Percentiles rank a stretch among this genome's conserved stretches.
phyloP scores from a whole-genome alignment of 768 basidiomycete species.

The Boletus reticulatus region DNA sequence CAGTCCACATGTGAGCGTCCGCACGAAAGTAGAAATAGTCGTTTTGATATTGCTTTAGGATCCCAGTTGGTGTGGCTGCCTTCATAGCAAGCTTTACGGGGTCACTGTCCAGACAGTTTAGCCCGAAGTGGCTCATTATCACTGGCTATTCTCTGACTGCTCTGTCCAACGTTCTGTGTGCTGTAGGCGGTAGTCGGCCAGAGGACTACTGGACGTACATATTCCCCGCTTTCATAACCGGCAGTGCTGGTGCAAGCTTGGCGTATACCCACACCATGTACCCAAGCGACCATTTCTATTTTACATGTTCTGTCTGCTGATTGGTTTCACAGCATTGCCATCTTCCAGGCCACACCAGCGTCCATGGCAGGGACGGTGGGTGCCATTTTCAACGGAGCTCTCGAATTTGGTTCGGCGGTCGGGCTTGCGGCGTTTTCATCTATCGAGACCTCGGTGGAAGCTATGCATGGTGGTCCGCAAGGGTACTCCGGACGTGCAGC shows the following conservation, averaged over 20 bases:
- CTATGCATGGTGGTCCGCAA: slow-evolving; percentile 27
- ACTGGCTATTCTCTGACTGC: slow-evolving; percentile 38
- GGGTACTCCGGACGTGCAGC: slow-evolving; percentile 42
- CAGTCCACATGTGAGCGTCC: slow-evolving; percentile 37
- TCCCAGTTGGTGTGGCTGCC: slow-evolving; percentile 41
- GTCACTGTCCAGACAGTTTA: slow-evolving; percentile 34
- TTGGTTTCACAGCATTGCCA: slow-evolving; percentile 39
- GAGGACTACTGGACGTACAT: background rate
- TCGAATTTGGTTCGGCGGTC: slow-evolving; percentile 52
- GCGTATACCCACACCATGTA: background rate
- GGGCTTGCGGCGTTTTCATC: slow-evolving; percentile 49
- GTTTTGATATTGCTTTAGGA: slow-evolving; percentile 21
- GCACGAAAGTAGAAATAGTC: background rate
- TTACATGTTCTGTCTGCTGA: background rate
- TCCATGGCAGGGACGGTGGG: slow-evolving; percentile 53
- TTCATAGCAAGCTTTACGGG: slow-evolving; percentile 39
- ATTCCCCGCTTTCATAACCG: background rate
- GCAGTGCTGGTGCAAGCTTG: background rate
- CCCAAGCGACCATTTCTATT: background rate
- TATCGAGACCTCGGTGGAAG: slow-evolving; percentile 45
- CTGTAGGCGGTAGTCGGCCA: background rate
- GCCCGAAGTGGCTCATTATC: slow-evolving; percentile 46
- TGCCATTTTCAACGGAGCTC: slow-evolving; percentile 55
- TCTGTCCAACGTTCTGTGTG: slow-evolving; percentile 29
- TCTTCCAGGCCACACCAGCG: slow-evolving; percentile 47